A percentile compares a stretch with the other conserved stretches of the same genome.
These are phyloP conservation scores for Citrullus mucosospermus DNA, from an alignment of 306 rosid species.

Conservation along the genomic window DNA sequence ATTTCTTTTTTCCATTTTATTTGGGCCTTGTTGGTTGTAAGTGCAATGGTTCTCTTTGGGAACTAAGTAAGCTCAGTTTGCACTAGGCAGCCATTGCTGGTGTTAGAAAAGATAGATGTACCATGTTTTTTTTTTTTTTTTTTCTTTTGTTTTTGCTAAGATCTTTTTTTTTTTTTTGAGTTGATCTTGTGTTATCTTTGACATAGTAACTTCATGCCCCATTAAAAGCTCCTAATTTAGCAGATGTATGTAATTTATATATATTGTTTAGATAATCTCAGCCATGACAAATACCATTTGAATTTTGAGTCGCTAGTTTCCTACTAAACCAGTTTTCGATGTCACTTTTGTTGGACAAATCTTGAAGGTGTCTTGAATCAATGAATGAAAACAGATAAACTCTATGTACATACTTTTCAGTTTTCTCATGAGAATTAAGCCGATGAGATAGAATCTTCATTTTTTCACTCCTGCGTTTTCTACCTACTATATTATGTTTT, in stretches of 20 bases:
- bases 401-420: background rate
- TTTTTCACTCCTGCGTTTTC: no score
- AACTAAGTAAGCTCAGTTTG: background rate
- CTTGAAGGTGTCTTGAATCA: background rate
- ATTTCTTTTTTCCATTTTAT: background rate
- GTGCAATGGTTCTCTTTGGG: background rate
- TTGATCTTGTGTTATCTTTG: constrained; percentile 5
- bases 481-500: no score
- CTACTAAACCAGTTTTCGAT: background rate
- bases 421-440: background rate
- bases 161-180: background rate
- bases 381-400: background rate
- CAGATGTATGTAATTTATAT: background rate
- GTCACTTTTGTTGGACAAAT: background rate
- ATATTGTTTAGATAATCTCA: background rate
- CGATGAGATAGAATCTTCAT: background rate
- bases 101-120: constrained; percentile 1
- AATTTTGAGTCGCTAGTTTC: background rate
- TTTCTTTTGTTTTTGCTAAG: background rate
- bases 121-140: background rate
- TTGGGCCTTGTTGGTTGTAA: background rate
- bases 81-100: background rate
- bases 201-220: background rate
- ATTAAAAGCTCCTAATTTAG: constrained; percentile 2
- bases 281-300: background rate